Conservation (phyloP, 768 basidiomycete genomes). For the Russula virescens region DNA sequence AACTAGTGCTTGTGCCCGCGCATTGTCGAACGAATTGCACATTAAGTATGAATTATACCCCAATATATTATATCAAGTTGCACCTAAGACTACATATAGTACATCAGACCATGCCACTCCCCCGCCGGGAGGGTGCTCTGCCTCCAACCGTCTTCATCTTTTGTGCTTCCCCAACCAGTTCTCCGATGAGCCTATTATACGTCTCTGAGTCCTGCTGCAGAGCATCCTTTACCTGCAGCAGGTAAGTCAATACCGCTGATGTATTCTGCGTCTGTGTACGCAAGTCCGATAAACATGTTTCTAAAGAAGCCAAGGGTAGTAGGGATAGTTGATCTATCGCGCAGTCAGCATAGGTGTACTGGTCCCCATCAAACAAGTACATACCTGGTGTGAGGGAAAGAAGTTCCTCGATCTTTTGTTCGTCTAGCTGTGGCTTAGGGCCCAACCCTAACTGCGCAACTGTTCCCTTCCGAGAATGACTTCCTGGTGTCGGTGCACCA, state of each 20-base stretch:
- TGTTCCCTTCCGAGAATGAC: conserved; percentile 35
- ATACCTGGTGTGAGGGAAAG: conserved; percentile 64
- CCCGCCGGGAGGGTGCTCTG: conserved; percentile 41
- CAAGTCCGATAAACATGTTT: conserved; percentile 61
- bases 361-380: conserved; percentile 21
- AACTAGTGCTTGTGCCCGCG: no score
- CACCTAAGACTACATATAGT: not conserved
- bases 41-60: conserved; percentile 1
- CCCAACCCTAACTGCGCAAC: conserved; percentile 53
- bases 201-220: conserved; percentile 84
- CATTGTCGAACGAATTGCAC: no score
- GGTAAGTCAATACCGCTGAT: conserved; percentile 70
- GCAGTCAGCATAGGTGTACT: not conserved
- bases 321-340: conserved; percentile 64
- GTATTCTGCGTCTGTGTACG: conserved; percentile 67
- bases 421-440: conserved; percentile 68
- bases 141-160: conserved; percentile 68
- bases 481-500: conserved; percentile 31
- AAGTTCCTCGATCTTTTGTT: conserved; percentile 56
- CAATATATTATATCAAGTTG: not conserved
- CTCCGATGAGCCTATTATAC: conserved; percentile 86
- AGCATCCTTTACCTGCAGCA: conserved; percentile 75
- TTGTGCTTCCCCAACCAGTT: conserved; percentile 88
- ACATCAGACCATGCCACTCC: conserved; percentile 26
- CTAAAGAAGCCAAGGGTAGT: conserved; percentile 60